Base-by-base conservation (phyloP, 371 early-diverging fungal genomes). In the Rhizopus arrhizus region DNA sequence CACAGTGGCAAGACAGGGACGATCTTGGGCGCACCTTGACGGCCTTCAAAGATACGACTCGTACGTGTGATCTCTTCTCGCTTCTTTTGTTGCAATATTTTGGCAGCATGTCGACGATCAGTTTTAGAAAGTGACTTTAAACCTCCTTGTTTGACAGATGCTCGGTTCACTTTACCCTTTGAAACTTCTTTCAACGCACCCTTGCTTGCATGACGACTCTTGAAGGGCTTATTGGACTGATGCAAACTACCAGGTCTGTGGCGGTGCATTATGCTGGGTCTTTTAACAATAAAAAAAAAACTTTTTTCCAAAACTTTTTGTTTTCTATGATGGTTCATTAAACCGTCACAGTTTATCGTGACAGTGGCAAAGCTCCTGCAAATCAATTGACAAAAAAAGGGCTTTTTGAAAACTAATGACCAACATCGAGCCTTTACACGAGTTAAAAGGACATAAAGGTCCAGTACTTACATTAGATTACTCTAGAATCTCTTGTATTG, bases 171-270 rank as follows among this genome's bases (percentile, higher is more conserved):
- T 70, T 91, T 91, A 60, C 92, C 96, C 64, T 95, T 97, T 55
- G 84, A 80, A 59, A 85, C 85, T 61, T 90, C 92, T 66, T 89
- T 88, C 51, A 92, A 67, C 8, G 82, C 65, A 40, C 91, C 85
- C 68, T 95, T 96, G 5, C 93, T 77, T 35, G 93, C 85, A 84
- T 92, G 91, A 61, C 89, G 88, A 10, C 94, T 89, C 80, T 96
- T 96, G 87, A 96, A 97, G 38, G 91, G 87, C 77, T 96, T 97
- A 86, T 97, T 95, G 58, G 81, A 82, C 79, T 95, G 94, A 81
- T 94, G 94, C 53, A 92, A 81, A 52, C 78, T 73, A 54, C 89
- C 85, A 53, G 91, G 64, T 49, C 88, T 68, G 68, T 89, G 90
- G 61, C 83, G 82, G 65, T 74, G 74, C 29, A 64, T 61, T 69